phyloP scores from a whole-genome alignment of 345 rosid genomes.

The Populus ilicifolia region DNA sequence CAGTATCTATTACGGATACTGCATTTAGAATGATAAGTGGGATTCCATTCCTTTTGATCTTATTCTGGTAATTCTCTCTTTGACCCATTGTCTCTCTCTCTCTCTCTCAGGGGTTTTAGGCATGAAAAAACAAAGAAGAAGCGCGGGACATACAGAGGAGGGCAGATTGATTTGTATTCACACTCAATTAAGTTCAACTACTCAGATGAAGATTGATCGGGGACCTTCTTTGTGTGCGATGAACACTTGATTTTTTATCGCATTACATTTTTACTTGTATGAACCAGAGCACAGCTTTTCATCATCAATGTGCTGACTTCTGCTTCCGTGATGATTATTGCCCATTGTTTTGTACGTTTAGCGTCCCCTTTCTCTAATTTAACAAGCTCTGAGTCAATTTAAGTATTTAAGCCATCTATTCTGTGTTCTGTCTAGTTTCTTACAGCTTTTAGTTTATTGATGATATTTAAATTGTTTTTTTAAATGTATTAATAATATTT shows the following conservation, averaged over 20 bases:
- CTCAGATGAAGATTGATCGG: constrained; percentile 58
- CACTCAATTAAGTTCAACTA: constrained; percentile 82
- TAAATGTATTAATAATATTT: too few relatives aligned
- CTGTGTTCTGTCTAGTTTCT: background rate
- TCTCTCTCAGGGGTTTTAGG: constrained; percentile 62
- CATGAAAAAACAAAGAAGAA: constrained; percentile 99
- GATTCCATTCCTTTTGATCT: background rate
- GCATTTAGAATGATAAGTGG: background rate
- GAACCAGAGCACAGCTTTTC: background rate
- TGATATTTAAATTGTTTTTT: too few relatives aligned
- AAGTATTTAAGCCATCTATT: background rate
- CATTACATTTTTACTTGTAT: background rate
- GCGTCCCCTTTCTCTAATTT: background rate
- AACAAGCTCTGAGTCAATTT: background rate
- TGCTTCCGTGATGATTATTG: background rate
- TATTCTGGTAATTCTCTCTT: background rate
- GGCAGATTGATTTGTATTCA: constrained; percentile 72
- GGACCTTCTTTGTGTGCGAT: background rate
- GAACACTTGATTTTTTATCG: background rate
- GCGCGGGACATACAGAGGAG: constrained; percentile 93
- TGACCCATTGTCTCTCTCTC: background rate
- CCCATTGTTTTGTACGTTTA: background rate
- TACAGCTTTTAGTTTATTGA: background rate
- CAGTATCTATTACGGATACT: background rate
- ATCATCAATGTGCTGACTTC: background rate